phyloP scores from a whole-genome alignment of 331 rosid species.

The Stylosanthes scabra region DNA sequence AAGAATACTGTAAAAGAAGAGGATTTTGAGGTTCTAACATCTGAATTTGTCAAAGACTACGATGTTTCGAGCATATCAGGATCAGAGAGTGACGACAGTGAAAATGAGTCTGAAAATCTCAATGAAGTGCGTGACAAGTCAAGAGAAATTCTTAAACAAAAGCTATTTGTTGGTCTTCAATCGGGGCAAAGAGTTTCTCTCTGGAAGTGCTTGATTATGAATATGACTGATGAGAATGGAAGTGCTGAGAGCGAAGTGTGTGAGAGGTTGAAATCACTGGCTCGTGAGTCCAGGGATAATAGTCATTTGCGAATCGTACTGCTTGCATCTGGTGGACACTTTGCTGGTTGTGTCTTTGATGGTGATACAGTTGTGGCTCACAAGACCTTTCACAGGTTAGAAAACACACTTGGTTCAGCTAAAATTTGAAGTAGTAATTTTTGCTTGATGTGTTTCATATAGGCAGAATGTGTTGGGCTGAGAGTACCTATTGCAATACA shows the following conservation, averaged over 20 bases:
- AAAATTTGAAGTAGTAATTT: neutral
- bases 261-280: slow-evolving; percentile 65
- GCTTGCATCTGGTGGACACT: slow-evolving; percentile 95
- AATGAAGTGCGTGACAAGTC: slow-evolving; percentile 38
- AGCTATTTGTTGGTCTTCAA: slow-evolving; percentile 59
- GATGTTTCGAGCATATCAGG: slow-evolving; percentile 98
- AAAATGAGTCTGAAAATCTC: slow-evolving; percentile 37
- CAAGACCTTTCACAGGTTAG: slow-evolving; percentile 97
- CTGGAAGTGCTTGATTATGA: slow-evolving; percentile 80
- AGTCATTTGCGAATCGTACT: slow-evolving; percentile 72
- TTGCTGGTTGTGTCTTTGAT: slow-evolving; percentile 92
- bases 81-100: slow-evolving; percentile 85
- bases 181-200: slow-evolving; percentile 78
- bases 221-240: slow-evolving; percentile 62
- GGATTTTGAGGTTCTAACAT: slow-evolving; percentile 48
- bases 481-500: neutral
- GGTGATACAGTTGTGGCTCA: slow-evolving; percentile 81
- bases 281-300: slow-evolving; percentile 67
- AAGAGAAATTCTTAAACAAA: slow-evolving; percentile 55
- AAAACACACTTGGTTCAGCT: slow-evolving; percentile 17
- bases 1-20: slow-evolving; percentile 91
- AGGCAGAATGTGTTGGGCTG: neutral
- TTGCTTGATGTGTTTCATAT: neutral
- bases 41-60: slow-evolving; percentile 81
- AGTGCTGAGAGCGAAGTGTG: slow-evolving; percentile 49